Evolutionary conservation across 176 grass and related monocot genomes (phyloP).

Genomic region (Microstegium vimineum): DNA sequence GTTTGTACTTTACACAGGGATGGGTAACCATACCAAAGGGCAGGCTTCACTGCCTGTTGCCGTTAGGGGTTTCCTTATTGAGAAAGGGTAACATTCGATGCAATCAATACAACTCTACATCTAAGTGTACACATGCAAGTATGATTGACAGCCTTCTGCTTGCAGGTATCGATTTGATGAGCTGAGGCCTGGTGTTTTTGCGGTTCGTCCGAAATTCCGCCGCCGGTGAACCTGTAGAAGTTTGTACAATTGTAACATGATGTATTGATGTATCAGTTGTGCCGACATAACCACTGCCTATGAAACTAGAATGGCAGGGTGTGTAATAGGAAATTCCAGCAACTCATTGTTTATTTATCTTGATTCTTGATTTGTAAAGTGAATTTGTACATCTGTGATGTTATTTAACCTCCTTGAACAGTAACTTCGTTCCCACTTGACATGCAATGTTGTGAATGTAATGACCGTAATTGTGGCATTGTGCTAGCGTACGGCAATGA

Average conservation of each 20-base stretch:
- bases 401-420: not conserved
- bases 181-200: constrained; percentile 62
- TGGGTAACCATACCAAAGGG: constrained; percentile 85
- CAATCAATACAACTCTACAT: not conserved
- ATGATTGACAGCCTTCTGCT: not conserved
- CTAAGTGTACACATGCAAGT: not conserved
- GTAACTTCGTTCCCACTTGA: not conserved
- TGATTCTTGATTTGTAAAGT: not conserved
- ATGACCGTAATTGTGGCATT: not conserved
- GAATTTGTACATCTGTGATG: not conserved
- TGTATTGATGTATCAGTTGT: no score
- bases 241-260: not conserved
- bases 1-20: constrained; percentile 58
- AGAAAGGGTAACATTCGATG: constrained; percentile 44
- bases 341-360: not conserved
- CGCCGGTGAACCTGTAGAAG: constrained; percentile 19
- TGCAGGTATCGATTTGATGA: constrained; percentile 80
- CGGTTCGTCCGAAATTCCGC: constrained; percentile 71
- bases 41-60: constrained; percentile 73
- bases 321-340: not conserved
- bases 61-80: constrained; percentile 70
- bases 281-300: not conserved
- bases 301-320: not conserved
- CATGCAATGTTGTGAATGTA: not conserved
- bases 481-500: not conserved